These are phyloP conservation scores for Carallia pectinifolia DNA, from an alignment of 345 rosid species.

Conservation along the genomic window DNA sequence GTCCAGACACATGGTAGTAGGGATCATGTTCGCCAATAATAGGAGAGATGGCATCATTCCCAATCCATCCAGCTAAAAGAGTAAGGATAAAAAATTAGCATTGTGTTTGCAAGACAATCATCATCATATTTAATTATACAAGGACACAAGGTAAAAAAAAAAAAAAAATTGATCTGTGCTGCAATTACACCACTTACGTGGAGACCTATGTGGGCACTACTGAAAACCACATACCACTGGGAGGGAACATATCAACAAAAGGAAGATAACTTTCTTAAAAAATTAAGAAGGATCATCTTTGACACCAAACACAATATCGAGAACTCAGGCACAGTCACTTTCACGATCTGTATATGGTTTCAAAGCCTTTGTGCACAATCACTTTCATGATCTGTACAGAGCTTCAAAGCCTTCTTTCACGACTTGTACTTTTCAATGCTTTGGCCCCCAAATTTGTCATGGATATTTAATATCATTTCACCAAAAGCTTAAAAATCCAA, in stretches of 20 bases:
- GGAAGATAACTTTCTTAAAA: not conserved
- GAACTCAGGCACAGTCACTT: not conserved
- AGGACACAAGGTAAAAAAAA: not conserved
- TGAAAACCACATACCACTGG: no score
- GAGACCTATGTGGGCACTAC: not conserved
- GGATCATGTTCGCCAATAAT: slow-evolving; percentile 87
- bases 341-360: not conserved
- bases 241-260: not conserved
- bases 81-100: slow-evolving; percentile 12
- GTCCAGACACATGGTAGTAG: slow-evolving; percentile 68
- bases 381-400: not conserved
- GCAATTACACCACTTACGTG: not conserved
- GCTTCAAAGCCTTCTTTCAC: not conserved
- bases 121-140: slow-evolving; percentile 4
- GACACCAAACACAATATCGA: no score
- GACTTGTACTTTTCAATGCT: no score
- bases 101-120: not conserved
- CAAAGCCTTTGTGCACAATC: not conserved
- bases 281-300: no score
- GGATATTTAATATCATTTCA: not conserved
- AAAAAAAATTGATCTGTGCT: not conserved
- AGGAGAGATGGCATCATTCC: slow-evolving; percentile 85
- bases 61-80: slow-evolving; percentile 92
- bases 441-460: no score
- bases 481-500: not conserved